Evolutionary conservation across 495 filamentous ascomycete genomes (phyloP), one percentile per base, ranked within the genome.

Genomic region (Podospora pseudoanserina): DNA sequence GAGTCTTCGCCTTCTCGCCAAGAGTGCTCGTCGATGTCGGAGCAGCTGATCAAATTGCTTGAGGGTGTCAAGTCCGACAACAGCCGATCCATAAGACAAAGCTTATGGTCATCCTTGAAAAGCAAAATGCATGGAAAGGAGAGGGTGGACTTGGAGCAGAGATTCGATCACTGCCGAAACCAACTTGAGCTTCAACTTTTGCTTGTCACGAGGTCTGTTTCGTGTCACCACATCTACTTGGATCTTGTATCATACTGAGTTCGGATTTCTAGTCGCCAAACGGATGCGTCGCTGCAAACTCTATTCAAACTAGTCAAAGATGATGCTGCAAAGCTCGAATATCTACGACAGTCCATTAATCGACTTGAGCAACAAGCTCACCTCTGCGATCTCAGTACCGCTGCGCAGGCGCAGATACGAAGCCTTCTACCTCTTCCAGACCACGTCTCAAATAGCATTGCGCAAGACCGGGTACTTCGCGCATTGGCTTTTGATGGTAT

Each of bases 41-140:
- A 62, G 9, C 57, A 71, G 13, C 67, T 79, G 2, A 20, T 67
- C 18, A 60, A 64, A 4, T 64, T 75, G 11, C 69, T 77, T 5
- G 64, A 73, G 13, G 70, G 70, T 26, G n/a, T 74, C 53, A 74
- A 70, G 66, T 65, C 75, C 11, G 74, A 66, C 44, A 60, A 72
- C n/a, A 72, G 39, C 15, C 39, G 64, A 23, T 77, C 77, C 19
- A 73, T 65, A 34, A 58, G 60, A 58, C 58, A 67, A 58, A 68
- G 57, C 53, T 28, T 71, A 2, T 49, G 58, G 44, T 71, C 74
- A 49, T 71, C 65, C 0, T 7, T 78, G 44, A 72, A 68, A 28
- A 69, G 63, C 53, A 67, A 56, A 63, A 23, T 62, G 1, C 63
- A 74, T 30, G 72, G 75, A 16, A 65, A 66, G 13, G 59, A 76